Evolutionary conservation across 305 asterid species (phyloP).

Genomic region (Solanum hybrid): DNA sequence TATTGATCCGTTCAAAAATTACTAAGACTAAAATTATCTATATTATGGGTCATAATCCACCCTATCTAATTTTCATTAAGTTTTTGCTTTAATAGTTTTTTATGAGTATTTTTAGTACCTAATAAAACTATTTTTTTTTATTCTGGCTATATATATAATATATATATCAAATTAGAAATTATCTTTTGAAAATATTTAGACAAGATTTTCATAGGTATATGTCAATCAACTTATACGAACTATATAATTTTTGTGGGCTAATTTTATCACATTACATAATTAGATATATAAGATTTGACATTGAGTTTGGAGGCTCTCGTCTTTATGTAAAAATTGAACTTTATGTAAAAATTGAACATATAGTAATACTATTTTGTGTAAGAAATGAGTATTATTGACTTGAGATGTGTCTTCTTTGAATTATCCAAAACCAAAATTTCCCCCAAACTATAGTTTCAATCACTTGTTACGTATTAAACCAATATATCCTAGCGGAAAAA

Average conservation of each 20-base stretch:
- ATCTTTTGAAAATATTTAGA: background rate
- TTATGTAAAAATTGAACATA: background rate
- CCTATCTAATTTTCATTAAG: background rate
- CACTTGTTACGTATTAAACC: background rate
- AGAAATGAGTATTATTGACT: background rate
- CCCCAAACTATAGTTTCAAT: background rate
- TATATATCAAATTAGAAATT: background rate
- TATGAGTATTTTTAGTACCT: background rate
- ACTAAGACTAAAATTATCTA: background rate
- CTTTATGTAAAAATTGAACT: background rate
- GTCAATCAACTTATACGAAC: too few species aligned
- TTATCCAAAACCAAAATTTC: background rate
- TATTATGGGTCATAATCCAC: background rate
- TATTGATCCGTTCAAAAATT: background rate
- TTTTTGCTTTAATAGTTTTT: background rate
- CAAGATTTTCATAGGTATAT: background rate
- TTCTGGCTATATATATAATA: background rate
- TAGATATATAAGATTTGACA: background rate
- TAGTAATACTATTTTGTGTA: background rate
- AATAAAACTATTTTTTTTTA: background rate
- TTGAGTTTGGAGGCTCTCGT: background rate
- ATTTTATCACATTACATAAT: too few species aligned
- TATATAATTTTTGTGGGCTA: too few species aligned
- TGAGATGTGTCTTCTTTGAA: background rate
- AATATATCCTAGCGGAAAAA: background rate